These are phyloP conservation scores for Lagerstroemia speciosa DNA, from an alignment of 345 rosid species.

Conservation along the genomic window DNA sequence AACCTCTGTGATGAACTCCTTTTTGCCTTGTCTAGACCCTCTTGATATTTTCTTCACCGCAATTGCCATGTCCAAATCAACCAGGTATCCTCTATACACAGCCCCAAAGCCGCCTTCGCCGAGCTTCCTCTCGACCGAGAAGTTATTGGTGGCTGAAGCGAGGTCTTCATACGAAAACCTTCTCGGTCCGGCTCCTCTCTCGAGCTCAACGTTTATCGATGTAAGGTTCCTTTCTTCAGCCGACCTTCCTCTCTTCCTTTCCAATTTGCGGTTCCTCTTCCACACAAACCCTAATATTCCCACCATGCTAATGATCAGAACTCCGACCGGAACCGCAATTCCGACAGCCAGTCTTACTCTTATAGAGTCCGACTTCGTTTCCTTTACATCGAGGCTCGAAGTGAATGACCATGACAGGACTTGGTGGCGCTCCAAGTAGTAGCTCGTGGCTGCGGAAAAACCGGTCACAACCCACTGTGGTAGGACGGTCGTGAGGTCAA, in stretches of 20 bases:
- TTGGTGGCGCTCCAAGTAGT: neutral
- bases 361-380: neutral
- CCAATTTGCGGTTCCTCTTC: slow-evolving; percentile 13
- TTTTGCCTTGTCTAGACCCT: slow-evolving; percentile 38
- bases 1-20: slow-evolving; percentile 43
- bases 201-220: slow-evolving; percentile 37
- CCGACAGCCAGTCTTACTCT: slow-evolving; percentile 5
- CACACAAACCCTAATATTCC: neutral
- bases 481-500: slow-evolving; percentile 21
- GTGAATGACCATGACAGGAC: slow-evolving; percentile 34
- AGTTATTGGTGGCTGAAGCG: slow-evolving; percentile 38
- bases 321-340: slow-evolving; percentile 10
- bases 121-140: slow-evolving; percentile 40
- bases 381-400: slow-evolving; percentile 16
- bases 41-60: slow-evolving; percentile 43
- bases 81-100: slow-evolving; percentile 42
- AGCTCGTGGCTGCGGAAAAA: slow-evolving; percentile 30
- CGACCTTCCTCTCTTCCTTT: slow-evolving; percentile 1
- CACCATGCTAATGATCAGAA: neutral
- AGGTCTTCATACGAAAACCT: slow-evolving; percentile 38
- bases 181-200: slow-evolving; percentile 48
- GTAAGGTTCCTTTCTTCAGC: slow-evolving; percentile 17
- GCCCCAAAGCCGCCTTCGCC: slow-evolving; percentile 57
- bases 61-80: slow-evolving; percentile 17
- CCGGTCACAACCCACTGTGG: slow-evolving; percentile 31